phyloP scores from a whole-genome alignment of 768 basidiomycete genomes.

The Dentipellis sp. region DNA sequence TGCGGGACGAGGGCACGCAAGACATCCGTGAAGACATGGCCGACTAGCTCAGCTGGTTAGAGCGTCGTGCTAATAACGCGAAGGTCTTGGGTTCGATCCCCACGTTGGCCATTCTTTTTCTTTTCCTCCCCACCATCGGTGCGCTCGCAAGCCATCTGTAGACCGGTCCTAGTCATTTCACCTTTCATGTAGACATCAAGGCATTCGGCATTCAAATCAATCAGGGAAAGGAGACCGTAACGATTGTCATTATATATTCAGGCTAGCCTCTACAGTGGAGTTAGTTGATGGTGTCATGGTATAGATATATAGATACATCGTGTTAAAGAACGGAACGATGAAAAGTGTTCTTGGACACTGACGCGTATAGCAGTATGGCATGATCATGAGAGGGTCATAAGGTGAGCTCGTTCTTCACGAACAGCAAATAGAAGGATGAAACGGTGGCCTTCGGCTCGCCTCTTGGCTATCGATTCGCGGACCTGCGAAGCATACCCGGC shows the following conservation, averaged over 20 bases:
- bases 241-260: too few relatives aligned
- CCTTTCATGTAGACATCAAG: too few relatives aligned
- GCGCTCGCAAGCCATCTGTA: too few relatives aligned
- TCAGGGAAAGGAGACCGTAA: too few relatives aligned
- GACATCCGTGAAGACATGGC: too few relatives aligned
- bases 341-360: background rate
- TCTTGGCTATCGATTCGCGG: constrained; percentile 54
- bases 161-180: too few relatives aligned
- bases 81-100: constrained; percentile 20
- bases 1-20: too few relatives aligned
- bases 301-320: background rate
- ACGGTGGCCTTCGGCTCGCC: constrained; percentile 51
- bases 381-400: constrained; percentile 29
- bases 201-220: too few relatives aligned
- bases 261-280: too few relatives aligned
- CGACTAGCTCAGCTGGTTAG: constrained; percentile 84
- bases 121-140: background rate
- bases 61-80: constrained; percentile 75
- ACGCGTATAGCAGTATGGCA: background rate
- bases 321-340: background rate
- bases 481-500: constrained; percentile 58
- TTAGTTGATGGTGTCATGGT: too few relatives aligned
- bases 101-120: constrained; percentile 14
- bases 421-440: constrained; percentile 60
- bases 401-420: constrained; percentile 58